Percentiles rank a stretch among this genome's conserved stretches.
Conservation (phyloP, 176 grass and related monocot species). For the sorghum (Sorghum bicolor) region Sorghum_bicolor_NCBIv3 NC_012878.2:42337501-42338000, state of each 20-base stretch:
- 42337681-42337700: neutral
- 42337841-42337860: constrained; percentile 58
- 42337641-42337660: neutral
- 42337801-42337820: constrained; percentile 31
- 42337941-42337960: constrained; percentile 43
- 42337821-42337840: constrained; percentile 47
- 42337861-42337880: constrained; percentile 48
- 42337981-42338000: constrained; percentile 66
- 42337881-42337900: constrained; percentile 79
- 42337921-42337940: constrained; percentile 62
- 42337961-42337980: constrained; percentile 52
- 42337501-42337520: neutral
- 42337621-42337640: neutral
- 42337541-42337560: neutral
- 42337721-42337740: neutral
- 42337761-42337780: constrained; percentile 7
- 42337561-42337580: neutral
- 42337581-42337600: neutral
- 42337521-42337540: neutral
- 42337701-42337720: neutral
- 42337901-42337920: constrained; percentile 54
- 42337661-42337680: constrained; percentile 17
- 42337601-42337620: constrained; percentile 6
- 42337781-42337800: neutral
- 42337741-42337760: constrained; percentile 5